Conservation (phyloP, 495 filamentous ascomycete genomes). For the Xylaria scruposa region DNA sequence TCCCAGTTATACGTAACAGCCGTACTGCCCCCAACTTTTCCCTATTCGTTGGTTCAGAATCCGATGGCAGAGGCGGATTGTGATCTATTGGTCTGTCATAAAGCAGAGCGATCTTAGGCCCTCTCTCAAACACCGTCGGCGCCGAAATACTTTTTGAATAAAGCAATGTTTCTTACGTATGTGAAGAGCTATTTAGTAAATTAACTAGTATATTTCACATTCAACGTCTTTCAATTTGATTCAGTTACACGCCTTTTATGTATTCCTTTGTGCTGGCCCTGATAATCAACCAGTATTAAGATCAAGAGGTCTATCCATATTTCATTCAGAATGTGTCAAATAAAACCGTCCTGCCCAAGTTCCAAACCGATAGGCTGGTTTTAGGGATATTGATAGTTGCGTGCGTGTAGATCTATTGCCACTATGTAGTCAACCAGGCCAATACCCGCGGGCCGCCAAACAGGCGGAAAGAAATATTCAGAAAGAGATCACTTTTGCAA, state of each 20-base stretch:
- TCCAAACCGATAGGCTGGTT: background rate
- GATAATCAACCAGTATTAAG: background rate
- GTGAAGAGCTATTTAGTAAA: background rate
- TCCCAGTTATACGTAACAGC: background rate
- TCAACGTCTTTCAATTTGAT: background rate
- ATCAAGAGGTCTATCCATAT: background rate
- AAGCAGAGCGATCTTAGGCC: background rate
- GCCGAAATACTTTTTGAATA: background rate
- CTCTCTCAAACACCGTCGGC: background rate
- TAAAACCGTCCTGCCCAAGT: background rate
- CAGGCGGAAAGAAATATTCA: no score
- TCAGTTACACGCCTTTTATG: background rate
- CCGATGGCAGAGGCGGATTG: background rate
- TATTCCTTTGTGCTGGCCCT: background rate
- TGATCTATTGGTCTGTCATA: background rate
- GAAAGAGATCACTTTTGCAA: no score
- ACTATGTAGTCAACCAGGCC: no score
- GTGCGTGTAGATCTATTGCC: no score
- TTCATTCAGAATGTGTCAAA: background rate
- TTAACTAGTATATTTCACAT: background rate
- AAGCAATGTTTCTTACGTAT: background rate
- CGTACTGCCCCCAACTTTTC: background rate
- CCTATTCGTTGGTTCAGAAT: background rate
- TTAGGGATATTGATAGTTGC: no score
- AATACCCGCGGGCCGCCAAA: no score